Base-by-base conservation (phyloP, 73 alveolate species). In the Paramecium sexaurelia region DNA sequence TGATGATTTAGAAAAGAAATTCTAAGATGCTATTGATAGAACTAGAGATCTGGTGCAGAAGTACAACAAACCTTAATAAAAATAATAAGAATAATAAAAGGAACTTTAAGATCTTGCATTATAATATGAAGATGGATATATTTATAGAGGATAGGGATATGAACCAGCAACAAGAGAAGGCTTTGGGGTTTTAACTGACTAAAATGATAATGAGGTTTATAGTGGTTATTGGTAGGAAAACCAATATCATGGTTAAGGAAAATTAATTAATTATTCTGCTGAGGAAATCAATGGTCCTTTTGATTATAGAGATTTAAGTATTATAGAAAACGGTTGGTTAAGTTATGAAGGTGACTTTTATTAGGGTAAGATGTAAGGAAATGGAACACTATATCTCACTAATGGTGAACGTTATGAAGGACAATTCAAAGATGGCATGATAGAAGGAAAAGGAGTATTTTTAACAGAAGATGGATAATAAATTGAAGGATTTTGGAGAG, bases 151-250 rank as follows among this genome's bases (percentile, higher is more conserved):
- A 20, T 22, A 78, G 19, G 90, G 90, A 78, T 78, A 37, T 41
- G 75, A 78, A 24, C 90, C 90, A 41, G 90, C 75, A 3, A 43
- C 51, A 19, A 78, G 90, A 78, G 68, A 78, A 40, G 90, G 90
- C n/a, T 78, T 78, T 39, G 90, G 90, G 1, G 73, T 78, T 10
- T 78, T 78, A 32, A 78, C 33, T 19, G 90, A 78, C 13, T 40
- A 39, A 41, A 11, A 39, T 39, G 90, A 78, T 1, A 41, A 78
- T 22, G 90, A 78, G 41, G 90, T 78, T 17, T 78, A 78, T 20
- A 78, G 90, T 78, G 90, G 90, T 5, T 78, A 24, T 26, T 78
- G 90, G 90, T 11, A 41, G 8, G 90, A 78, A 11, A 78, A 78
- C n/a, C 27, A 78, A 78, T 78, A 78, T 22, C 75, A 78, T 32